These are phyloP conservation scores for Candida ficus DNA, from an alignment of 805 yeast species.

Conservation along the genomic window DNA sequence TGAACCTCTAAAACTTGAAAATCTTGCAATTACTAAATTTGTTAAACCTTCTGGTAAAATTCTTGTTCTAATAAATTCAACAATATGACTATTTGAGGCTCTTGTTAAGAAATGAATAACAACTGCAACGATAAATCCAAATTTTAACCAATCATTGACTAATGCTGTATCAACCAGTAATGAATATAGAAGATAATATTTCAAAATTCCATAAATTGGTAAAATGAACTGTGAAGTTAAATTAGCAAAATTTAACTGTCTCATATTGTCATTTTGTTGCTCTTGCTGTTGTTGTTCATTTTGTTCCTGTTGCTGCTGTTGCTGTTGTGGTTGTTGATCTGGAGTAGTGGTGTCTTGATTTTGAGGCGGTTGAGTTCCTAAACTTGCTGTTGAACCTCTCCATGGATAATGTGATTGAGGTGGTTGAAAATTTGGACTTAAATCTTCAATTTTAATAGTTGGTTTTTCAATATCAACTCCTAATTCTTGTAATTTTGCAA, in stretches of 20 bases:
- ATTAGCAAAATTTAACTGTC: background rate
- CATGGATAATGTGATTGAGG: no score
- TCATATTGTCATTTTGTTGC: no score
- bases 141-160: background rate
- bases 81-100: slow-evolving; percentile 1
- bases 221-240: background rate
- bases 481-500: slow-evolving; percentile 17
- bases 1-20: background rate
- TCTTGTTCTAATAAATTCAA: background rate
- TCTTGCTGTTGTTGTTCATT: background rate
- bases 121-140: background rate
- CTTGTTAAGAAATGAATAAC: slow-evolving; percentile 2
- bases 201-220: slow-evolving; percentile 1
- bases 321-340: background rate
- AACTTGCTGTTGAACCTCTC: no score
- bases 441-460: slow-evolving; percentile 5
- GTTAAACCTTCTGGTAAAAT: background rate
- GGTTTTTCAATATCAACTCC: slow-evolving; percentile 19
- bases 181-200: background rate
- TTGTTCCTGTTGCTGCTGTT: background rate
- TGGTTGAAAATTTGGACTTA: no score
- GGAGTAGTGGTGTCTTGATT: no score
- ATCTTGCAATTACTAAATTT: background rate
- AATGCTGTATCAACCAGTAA: background rate
- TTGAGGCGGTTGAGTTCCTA: no score